These are phyloP conservation scores for Sugiyamaella japonica DNA, from an alignment of 1,139 yeast species.

Conservation along the genomic window DNA sequence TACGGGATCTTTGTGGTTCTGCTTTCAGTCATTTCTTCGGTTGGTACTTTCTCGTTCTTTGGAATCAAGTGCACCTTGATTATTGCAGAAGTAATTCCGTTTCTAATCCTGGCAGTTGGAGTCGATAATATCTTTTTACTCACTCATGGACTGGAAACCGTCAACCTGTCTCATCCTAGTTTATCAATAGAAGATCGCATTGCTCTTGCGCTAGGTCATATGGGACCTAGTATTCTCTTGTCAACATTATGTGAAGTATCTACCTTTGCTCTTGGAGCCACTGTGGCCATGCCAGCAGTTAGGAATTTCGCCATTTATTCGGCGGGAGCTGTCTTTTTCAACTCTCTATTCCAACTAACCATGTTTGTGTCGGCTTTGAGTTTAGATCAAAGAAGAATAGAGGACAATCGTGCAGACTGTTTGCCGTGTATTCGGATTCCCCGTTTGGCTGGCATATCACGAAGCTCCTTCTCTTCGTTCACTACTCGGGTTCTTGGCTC, in stretches of 20 bases:
- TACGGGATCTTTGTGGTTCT: slow-evolving; percentile 80
- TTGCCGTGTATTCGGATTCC: slow-evolving; percentile 40
- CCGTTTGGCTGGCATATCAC: slow-evolving; percentile 10
- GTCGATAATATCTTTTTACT: slow-evolving; percentile 89
- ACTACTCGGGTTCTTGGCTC: slow-evolving; percentile 26
- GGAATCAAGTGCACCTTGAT: slow-evolving; percentile 86
- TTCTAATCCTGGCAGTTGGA: slow-evolving; percentile 87
- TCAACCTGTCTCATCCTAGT: slow-evolving; percentile 49
- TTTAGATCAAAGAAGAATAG: slow-evolving; percentile 64
- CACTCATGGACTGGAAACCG: slow-evolving; percentile 69
- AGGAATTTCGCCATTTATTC: slow-evolving; percentile 88
- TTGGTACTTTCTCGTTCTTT: slow-evolving; percentile 66
- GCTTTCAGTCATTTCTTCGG: slow-evolving; percentile 74
- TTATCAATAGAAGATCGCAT: slow-evolving; percentile 56
- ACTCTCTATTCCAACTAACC: slow-evolving; percentile 77
- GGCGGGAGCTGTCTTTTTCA: slow-evolving; percentile 79
- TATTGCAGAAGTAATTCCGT: slow-evolving; percentile 97
- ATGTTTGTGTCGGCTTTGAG: slow-evolving; percentile 73
- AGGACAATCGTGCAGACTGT: slow-evolving; percentile 59
- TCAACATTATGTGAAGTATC: slow-evolving; percentile 75
- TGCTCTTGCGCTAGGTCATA: slow-evolving; percentile 60
- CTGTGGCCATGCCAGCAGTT: slow-evolving; percentile 94
- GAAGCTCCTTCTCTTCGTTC: slow-evolving; percentile 30
- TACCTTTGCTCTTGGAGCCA: slow-evolving; percentile 76
- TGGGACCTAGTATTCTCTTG: slow-evolving; percentile 85